Evolutionary conservation across 2,329 filamentous ascomycete genomes (phyloP).

Genomic region (Lasiodiplodia theobromae): DNA sequence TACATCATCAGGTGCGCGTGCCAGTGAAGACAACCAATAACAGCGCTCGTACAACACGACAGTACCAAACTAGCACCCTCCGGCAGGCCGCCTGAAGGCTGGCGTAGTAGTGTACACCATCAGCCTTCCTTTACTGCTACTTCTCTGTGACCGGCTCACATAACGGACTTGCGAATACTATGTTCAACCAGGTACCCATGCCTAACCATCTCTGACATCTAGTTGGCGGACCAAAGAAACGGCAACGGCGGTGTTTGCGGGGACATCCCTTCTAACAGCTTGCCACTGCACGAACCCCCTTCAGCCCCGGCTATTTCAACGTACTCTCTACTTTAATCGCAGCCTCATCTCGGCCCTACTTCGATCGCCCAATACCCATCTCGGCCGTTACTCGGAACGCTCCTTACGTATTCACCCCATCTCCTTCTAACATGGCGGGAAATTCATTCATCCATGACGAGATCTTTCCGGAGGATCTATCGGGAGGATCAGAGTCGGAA

Average conservation of each 20-base stretch:
- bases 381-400: neutral
- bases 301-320: neutral
- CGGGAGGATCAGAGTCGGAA: neutral
- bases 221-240: neutral
- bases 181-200: neutral
- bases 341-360: constrained; percentile 4
- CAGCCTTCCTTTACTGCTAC: neutral
- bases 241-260: neutral
- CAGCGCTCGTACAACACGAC: neutral
- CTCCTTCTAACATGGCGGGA: neutral
- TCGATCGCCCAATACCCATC: neutral
- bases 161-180: neutral
- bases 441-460: neutral
- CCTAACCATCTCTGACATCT: neutral
- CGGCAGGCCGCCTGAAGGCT: neutral
- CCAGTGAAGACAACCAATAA: neutral
- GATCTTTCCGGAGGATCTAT: neutral
- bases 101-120: neutral
- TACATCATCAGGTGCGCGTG: neutral
- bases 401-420: neutral
- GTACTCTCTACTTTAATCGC: neutral
- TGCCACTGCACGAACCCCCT: neutral
- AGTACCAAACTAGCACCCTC: neutral
- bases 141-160: neutral
- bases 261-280: neutral